A percentile compares a stretch with the other conserved stretches of the same genome.
phyloP scores from a whole-genome alignment of 176 grass and related monocot genomes.

The Puccinellia tenuiflora region DNA sequence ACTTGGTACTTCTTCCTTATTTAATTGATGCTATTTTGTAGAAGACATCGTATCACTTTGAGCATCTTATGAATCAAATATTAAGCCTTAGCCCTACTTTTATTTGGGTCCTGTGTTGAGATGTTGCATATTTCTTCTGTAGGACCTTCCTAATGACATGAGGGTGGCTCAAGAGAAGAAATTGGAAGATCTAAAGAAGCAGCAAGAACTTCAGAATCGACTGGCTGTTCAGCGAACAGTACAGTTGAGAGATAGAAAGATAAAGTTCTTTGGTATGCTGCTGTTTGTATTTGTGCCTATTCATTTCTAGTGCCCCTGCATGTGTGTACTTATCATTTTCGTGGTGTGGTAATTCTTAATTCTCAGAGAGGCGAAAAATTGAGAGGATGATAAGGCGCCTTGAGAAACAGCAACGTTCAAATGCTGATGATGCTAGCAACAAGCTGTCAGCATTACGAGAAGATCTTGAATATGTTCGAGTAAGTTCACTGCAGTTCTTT shows the following conservation, averaged over 20 bases:
- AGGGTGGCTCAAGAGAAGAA: conserved; percentile 87
- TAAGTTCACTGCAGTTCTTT: conserved; percentile 35
- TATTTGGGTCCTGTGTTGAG: neutral
- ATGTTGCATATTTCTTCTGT: conserved; percentile 25
- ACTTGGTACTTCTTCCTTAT: neutral
- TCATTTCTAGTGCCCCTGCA: neutral
- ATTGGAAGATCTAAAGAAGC: conserved; percentile 87
- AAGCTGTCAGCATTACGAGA: conserved; percentile 70
- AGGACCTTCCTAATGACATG: conserved; percentile 85
- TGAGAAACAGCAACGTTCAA: conserved; percentile 84
- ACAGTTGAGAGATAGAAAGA: conserved; percentile 87
- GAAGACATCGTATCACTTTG: neutral
- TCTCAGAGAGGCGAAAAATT: conserved; percentile 87
- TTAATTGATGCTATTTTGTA: neutral
- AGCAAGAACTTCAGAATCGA: conserved; percentile 76
- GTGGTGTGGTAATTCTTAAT: conserved; percentile 30
- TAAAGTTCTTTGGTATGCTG: conserved; percentile 82
- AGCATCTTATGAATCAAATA: neutral
- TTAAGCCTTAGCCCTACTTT: neutral
- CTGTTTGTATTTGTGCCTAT: neutral
- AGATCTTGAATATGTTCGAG: conserved; percentile 94
- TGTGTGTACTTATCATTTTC: conserved; percentile 13
- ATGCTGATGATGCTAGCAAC: conserved; percentile 58
- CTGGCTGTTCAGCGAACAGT: conserved; percentile 61
- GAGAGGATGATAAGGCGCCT: conserved; percentile 94